Conservation (phyloP, 352 stramenopile species). For the Phytophthora lateralis region DNA sequence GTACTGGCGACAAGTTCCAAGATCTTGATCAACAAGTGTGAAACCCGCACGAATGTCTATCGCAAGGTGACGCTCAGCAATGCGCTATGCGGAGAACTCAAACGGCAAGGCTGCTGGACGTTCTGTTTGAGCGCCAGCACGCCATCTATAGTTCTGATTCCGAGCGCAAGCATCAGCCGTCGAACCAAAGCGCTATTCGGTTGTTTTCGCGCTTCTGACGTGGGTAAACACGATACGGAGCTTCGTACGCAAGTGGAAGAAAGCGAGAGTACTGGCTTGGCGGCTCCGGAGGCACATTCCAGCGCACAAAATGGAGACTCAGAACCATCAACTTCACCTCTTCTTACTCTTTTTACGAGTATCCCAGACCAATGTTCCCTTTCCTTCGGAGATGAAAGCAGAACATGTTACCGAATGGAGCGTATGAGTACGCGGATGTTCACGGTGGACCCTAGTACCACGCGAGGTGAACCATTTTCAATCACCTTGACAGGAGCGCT, state of each 20-base stretch:
- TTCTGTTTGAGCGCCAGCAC: constrained; percentile 37
- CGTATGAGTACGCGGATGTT: constrained; percentile 48
- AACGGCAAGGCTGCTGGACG: constrained; percentile 54
- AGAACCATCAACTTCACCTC: neutral
- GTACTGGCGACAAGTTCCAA: constrained; percentile 57
- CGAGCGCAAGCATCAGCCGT: constrained; percentile 43
- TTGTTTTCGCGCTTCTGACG: constrained; percentile 37
- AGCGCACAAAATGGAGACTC: neutral
- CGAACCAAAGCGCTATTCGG: constrained; percentile 47
- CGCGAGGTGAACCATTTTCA: constrained; percentile 25
- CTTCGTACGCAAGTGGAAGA: constrained; percentile 11
- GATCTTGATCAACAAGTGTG: constrained; percentile 43
- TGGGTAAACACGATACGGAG: constrained; percentile 19
- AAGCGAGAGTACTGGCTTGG: neutral
- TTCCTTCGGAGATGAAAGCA: constrained; percentile 29
- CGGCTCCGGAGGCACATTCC: neutral
- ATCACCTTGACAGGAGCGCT: constrained; percentile 50
- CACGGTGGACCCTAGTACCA: constrained; percentile 33
- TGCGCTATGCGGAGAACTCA: constrained; percentile 45
- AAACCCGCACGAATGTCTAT: constrained; percentile 31
- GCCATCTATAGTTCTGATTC: constrained; percentile 47
- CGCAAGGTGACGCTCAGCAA: constrained; percentile 38
- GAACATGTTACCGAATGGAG: constrained; percentile 42
- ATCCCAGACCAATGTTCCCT: constrained; percentile 42
- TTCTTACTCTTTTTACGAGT: constrained; percentile 52